phyloP scores from a whole-genome alignment of 2,329 filamentous ascomycete genomes.

The Curvularia sp. region DNA sequence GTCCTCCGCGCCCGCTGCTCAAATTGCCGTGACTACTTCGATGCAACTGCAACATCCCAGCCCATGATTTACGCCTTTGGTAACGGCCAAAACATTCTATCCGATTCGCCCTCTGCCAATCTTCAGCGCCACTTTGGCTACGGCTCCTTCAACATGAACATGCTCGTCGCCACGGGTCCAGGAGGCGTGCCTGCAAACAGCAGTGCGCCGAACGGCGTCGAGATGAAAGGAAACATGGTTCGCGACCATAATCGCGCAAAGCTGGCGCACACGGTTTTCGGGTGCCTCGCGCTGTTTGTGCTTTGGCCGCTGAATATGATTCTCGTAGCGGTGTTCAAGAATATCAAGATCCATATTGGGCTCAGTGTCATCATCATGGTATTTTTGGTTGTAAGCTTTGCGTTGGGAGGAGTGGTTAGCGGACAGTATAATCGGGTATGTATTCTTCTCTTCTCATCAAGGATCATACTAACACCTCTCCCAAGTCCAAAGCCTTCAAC shows the following conservation, averaged over 20 bases:
- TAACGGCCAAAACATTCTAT: slow-evolving; percentile 36
- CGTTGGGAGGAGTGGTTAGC: slow-evolving; percentile 53
- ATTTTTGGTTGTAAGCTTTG: slow-evolving; percentile 50
- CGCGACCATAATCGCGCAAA: slow-evolving; percentile 39
- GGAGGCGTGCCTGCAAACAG: slow-evolving; percentile 44
- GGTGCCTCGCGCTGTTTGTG: slow-evolving; percentile 45
- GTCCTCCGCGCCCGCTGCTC: slow-evolving; percentile 49
- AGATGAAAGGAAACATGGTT: slow-evolving; percentile 28
- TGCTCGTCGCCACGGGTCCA: slow-evolving; percentile 47
- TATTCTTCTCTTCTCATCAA: not conserved
- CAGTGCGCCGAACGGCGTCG: slow-evolving; percentile 31
- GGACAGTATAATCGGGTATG: slow-evolving; percentile 51
- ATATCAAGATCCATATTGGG: slow-evolving; percentile 53
- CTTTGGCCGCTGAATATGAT: slow-evolving; percentile 44
- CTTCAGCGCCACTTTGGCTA: slow-evolving; percentile 51
- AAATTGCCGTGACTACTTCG: slow-evolving; percentile 49
- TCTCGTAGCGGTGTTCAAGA: slow-evolving; percentile 49
- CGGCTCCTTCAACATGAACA: slow-evolving; percentile 52
- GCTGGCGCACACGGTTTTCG: slow-evolving; percentile 42
- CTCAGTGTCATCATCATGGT: slow-evolving; percentile 50
- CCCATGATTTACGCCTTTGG: slow-evolving; percentile 56
- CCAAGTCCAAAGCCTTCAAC: slow-evolving; percentile 52
- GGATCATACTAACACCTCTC: not conserved
- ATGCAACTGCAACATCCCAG: slow-evolving; percentile 39
- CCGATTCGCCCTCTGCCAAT: slow-evolving; percentile 40